These are phyloP conservation scores for Candida sp. DNA, from an alignment of 1,139 yeast species.

Conservation along the genomic window DNA sequence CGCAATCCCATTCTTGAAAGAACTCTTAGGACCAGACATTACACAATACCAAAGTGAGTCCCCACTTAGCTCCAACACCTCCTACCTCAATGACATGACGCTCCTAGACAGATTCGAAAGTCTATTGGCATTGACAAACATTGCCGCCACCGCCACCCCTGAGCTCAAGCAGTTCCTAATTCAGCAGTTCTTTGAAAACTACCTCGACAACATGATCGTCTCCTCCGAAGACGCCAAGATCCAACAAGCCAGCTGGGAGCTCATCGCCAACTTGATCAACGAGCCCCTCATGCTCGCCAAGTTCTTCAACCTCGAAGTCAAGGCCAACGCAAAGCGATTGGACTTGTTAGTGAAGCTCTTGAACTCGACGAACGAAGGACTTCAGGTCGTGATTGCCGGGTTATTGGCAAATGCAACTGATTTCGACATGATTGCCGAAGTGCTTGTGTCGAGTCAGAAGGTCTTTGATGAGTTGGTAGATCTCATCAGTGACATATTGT, in stretches of 20 bases:
- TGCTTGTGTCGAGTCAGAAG: constrained; percentile 27
- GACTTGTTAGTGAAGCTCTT: constrained; percentile 41
- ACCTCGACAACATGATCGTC: constrained; percentile 39
- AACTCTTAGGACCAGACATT: constrained; percentile 42
- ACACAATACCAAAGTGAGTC: constrained; percentile 22
- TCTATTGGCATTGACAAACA: constrained; percentile 52
- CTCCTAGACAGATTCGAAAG: constrained; percentile 46
- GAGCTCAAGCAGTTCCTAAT: constrained; percentile 37
- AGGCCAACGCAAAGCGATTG: constrained; percentile 31
- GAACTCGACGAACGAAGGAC: constrained; percentile 35
- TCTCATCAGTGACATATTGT: constrained; percentile 27
- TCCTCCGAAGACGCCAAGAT: constrained; percentile 40
- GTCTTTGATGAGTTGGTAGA: constrained; percentile 28
- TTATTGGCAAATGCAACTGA: constrained; percentile 55
- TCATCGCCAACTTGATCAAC: constrained; percentile 47
- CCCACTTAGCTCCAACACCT: constrained; percentile 8
- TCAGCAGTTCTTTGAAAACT: constrained; percentile 35
- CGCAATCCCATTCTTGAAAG: constrained; percentile 51
- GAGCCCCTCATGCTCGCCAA: constrained; percentile 51
- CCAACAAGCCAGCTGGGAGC: constrained; percentile 52
- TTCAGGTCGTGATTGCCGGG: constrained; percentile 50
- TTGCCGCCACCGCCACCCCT: constrained; percentile 36
- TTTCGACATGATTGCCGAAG: constrained; percentile 44
- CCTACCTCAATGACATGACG: constrained; percentile 32
- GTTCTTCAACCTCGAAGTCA: constrained; percentile 48